Conservation (phyloP, 352 stramenopile genomes). For the Phytophthora pseudosyringae region DNA sequence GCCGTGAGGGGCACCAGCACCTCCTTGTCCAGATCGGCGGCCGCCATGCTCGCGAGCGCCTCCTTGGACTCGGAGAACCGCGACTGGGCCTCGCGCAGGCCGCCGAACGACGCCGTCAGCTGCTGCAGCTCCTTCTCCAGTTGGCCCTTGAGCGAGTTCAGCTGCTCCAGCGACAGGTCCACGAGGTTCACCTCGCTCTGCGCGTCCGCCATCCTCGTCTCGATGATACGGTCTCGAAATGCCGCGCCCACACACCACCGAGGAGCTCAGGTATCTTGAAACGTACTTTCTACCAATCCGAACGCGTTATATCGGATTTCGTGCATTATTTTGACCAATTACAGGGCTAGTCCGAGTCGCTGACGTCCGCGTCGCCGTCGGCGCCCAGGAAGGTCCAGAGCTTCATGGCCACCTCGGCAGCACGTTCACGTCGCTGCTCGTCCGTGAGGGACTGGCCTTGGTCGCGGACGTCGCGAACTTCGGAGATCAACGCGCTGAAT, state of each 20-base stretch:
- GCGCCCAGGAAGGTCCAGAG: slow-evolving; percentile 70
- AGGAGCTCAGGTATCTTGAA: slow-evolving; percentile 18
- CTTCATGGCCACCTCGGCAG: slow-evolving; percentile 79
- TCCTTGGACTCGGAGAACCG: slow-evolving; percentile 86
- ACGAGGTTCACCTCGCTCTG: slow-evolving; percentile 78
- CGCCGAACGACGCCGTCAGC: slow-evolving; percentile 70
- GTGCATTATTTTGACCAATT: slow-evolving; percentile 39
- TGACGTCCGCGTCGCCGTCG: slow-evolving; percentile 45
- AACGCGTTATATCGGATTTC: neutral
- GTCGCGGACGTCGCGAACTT: slow-evolving; percentile 74
- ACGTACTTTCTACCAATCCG: slow-evolving; percentile 28
- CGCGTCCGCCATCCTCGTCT: slow-evolving; percentile 48
- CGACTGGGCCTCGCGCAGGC: slow-evolving; percentile 76
- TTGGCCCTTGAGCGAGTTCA: slow-evolving; percentile 92
- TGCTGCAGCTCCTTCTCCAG: slow-evolving; percentile 87
- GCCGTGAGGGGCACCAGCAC: slow-evolving; percentile 96
- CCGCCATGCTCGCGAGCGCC: slow-evolving; percentile 64
- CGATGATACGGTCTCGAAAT: slow-evolving; percentile 21
- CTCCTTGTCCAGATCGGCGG: slow-evolving; percentile 70
- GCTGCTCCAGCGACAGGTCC: slow-evolving; percentile 93
- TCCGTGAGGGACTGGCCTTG: slow-evolving; percentile 56
- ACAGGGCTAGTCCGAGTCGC: slow-evolving; percentile 31
- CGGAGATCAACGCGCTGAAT: slow-evolving; percentile 67
- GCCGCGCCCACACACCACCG: slow-evolving; percentile 24
- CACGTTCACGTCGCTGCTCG: slow-evolving; percentile 69